Evolutionary conservation across 768 basidiomycete genomes (phyloP).

Genomic region (Leucocoprinus sp.): DNA sequence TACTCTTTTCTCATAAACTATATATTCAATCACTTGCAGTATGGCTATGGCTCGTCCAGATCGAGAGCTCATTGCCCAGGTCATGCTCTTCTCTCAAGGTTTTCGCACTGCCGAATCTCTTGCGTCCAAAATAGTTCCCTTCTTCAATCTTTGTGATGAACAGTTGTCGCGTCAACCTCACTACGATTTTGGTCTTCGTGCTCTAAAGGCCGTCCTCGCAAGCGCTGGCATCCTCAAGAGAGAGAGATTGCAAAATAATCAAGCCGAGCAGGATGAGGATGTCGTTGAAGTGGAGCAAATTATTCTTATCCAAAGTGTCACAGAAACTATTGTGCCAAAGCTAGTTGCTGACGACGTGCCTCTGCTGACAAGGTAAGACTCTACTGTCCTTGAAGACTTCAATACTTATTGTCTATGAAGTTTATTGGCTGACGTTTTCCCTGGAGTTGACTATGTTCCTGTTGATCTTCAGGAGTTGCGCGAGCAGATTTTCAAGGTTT

Average conservation of each 20-base stretch:
- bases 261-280: constrained; percentile 31
- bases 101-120: constrained; percentile 96
- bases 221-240: constrained; percentile 98
- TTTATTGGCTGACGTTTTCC: constrained; percentile 94
- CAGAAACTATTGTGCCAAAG: constrained; percentile 97
- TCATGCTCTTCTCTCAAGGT: constrained; percentile 99
- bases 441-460: constrained; percentile 85
- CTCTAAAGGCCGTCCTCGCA: constrained; percentile 90
- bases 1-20: background rate
- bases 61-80: constrained; percentile 97
- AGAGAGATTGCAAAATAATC: constrained; percentile 57
- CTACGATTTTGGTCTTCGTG: constrained; percentile 98
- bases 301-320: constrained; percentile 96
- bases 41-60: constrained; percentile 99
- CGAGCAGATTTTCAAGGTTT: constrained; percentile 82
- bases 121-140: constrained; percentile 98
- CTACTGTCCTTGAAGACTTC: too few species aligned
- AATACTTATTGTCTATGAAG: too few species aligned
- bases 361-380: constrained; percentile 73
- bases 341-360: constrained; percentile 96
- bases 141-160: constrained; percentile 98
- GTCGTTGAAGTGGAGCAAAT: constrained; percentile 70
- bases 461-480: constrained; percentile 82
- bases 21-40: constrained; percentile 29
- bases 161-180: constrained; percentile 96